Evolutionary conservation across 202 grass and related monocot species (phyloP).

Genomic region (Digitaria exilis): DNA sequence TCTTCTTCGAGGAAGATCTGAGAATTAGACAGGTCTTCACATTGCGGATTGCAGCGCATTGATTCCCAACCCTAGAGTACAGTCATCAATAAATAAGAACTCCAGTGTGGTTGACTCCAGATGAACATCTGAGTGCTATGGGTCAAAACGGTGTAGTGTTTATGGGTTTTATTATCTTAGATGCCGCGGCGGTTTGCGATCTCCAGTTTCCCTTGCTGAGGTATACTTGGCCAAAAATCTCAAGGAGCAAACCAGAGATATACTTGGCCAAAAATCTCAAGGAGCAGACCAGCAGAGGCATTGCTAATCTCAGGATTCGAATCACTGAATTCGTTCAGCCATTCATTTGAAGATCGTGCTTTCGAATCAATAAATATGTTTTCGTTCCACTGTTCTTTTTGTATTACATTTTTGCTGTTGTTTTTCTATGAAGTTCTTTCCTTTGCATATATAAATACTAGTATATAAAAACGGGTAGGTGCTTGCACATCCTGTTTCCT

Average conservation of each 20-base stretch:
- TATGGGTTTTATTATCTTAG: not conserved
- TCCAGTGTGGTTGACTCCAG: not conserved
- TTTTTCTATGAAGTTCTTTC: not conserved
- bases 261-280: conserved; percentile 12
- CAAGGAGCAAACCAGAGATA: conserved; percentile 16
- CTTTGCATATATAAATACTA: not conserved
- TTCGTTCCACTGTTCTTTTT: not conserved
- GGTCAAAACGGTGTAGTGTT: not conserved
- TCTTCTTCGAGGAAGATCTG: not conserved
- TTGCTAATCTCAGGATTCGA: not conserved
- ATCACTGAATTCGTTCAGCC: not conserved
- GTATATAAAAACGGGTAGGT: not conserved
- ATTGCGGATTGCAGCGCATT: conserved; percentile 25
- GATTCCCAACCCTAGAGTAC: conserved; percentile 23
- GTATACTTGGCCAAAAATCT: too few relatives aligned
- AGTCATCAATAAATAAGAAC: conserved; percentile 37
- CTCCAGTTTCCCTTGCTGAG: conserved; percentile 41
- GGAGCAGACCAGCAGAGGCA: conserved; percentile 18
- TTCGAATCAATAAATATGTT: not conserved
- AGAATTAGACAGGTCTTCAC: conserved; percentile 23
- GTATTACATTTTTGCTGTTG: not conserved
- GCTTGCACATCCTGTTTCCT: not conserved
- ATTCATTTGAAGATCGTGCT: not conserved
- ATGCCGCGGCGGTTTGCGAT: conserved; percentile 14
- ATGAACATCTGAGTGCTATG: conserved; percentile 19